Conservation (phyloP, 1,284 basidiomycete species). For the Ustilago shanxiensis region DNA sequence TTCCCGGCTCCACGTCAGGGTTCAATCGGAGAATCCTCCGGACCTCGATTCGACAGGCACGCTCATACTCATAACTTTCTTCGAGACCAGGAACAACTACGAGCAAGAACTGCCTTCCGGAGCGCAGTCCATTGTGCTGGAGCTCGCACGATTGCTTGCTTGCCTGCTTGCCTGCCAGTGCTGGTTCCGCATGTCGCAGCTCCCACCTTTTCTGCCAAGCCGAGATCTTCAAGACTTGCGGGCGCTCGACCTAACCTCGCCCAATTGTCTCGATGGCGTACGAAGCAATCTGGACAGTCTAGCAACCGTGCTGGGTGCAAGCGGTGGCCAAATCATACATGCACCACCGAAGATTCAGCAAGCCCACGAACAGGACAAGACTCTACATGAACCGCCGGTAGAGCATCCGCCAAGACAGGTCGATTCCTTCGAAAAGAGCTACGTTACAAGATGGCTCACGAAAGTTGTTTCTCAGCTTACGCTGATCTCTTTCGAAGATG, state of each 20-base stretch:
- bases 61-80: background rate
- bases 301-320: constrained; percentile 31
- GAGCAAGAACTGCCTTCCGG: background rate
- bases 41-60: background rate
- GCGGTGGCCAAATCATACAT: constrained; percentile 31
- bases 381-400: constrained; percentile 3
- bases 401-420: constrained; percentile 30
- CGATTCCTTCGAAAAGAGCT: constrained; percentile 44
- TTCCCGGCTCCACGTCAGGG: background rate
- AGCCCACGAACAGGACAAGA: background rate
- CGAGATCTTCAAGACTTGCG: constrained; percentile 48
- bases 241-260: constrained; percentile 31
- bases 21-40: background rate
- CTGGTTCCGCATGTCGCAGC: constrained; percentile 22
- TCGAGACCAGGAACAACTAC: background rate
- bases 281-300: constrained; percentile 29
- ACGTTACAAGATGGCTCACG: constrained; percentile 47
- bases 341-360: constrained; percentile 12
- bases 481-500: constrained; percentile 13
- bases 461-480: constrained; percentile 44
- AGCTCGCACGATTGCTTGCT: background rate
- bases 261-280: constrained; percentile 16
- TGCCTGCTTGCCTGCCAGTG: background rate
- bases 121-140: background rate
- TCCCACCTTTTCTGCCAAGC: constrained; percentile 42